A percentile compares a stretch with the other conserved stretches of the same genome.
Conservation (phyloP, 2,329 filamentous ascomycete genomes). For the Macrophomina phaseolina region DNA sequence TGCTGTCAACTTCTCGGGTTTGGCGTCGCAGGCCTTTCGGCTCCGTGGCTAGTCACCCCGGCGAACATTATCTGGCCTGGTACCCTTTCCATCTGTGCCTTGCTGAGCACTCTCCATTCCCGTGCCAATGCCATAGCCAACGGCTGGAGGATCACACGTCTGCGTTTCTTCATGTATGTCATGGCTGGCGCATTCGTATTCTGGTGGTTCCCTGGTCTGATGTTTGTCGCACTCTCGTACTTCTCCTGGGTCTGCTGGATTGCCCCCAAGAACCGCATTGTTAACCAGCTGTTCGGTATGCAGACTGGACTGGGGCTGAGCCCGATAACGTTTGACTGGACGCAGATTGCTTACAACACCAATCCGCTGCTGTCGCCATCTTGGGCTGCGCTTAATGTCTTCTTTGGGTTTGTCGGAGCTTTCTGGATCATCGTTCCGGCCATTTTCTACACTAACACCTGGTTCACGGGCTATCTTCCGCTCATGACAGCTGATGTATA, state of each 20-base stretch:
- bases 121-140: slow-evolving; percentile 33
- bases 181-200: slow-evolving; percentile 34
- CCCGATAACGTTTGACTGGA: slow-evolving; percentile 39
- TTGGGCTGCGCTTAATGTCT: slow-evolving; percentile 50
- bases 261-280: slow-evolving; percentile 35
- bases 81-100: slow-evolving; percentile 33
- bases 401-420: slow-evolving; percentile 51
- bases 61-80: slow-evolving; percentile 38
- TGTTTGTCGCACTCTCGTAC: slow-evolving; percentile 32
- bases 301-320: slow-evolving; percentile 34
- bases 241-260: slow-evolving; percentile 39
- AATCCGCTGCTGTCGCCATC: slow-evolving; percentile 39
- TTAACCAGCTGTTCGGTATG: slow-evolving; percentile 38
- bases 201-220: slow-evolving; percentile 38
- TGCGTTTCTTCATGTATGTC: slow-evolving; percentile 35
- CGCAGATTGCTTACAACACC: slow-evolving; percentile 30
- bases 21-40: slow-evolving; percentile 35
- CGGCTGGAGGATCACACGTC: slow-evolving; percentile 36
- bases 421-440: slow-evolving; percentile 52
- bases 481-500: slow-evolving; percentile 49
- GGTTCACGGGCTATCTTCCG: slow-evolving; percentile 45
- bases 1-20: slow-evolving; percentile 31
- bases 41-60: slow-evolving; percentile 35
- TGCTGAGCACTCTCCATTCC: slow-evolving; percentile 37
- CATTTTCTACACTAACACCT: slow-evolving; percentile 61